Conservation (phyloP, 305 asterid genomes). For the Fraxinus ornus region DNA sequence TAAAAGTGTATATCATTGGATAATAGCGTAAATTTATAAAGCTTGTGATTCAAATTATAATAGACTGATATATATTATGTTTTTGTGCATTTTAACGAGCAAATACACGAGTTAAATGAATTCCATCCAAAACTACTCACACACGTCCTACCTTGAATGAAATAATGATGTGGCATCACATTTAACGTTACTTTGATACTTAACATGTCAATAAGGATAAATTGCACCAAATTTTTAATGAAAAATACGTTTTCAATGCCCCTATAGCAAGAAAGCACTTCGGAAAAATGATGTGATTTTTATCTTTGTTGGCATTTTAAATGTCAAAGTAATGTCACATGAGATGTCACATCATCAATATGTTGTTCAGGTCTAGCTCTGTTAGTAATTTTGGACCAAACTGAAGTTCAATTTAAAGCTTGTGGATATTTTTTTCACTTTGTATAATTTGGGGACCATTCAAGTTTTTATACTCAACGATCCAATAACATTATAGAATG, state of each 20-base stretch:
- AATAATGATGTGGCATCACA: no score
- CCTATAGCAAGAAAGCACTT: no score
- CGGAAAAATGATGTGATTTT: no score
- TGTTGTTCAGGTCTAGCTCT: neutral
- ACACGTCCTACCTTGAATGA: no score
- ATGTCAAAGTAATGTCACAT: neutral
- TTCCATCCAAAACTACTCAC: no score
- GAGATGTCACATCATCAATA: neutral
- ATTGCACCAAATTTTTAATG: no score
- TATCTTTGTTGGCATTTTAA: neutral
- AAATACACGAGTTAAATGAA: neutral
- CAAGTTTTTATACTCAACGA: neutral
- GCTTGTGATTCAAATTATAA: neutral
- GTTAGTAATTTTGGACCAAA: neutral
- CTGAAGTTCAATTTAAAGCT: neutral
- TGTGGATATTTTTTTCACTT: neutral
- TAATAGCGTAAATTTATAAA: neutral
- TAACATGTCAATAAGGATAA: no score
- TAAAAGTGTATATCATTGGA: neutral
- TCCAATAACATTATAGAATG: neutral
- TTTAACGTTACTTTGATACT: neutral
- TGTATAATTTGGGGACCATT: neutral
- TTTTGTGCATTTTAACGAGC: neutral
- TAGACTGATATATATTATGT: neutral
- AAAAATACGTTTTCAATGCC: no score